These are phyloP conservation scores for Hypholoma fasciculare DNA, from an alignment of 768 basidiomycete species.

Conservation along the genomic window DNA sequence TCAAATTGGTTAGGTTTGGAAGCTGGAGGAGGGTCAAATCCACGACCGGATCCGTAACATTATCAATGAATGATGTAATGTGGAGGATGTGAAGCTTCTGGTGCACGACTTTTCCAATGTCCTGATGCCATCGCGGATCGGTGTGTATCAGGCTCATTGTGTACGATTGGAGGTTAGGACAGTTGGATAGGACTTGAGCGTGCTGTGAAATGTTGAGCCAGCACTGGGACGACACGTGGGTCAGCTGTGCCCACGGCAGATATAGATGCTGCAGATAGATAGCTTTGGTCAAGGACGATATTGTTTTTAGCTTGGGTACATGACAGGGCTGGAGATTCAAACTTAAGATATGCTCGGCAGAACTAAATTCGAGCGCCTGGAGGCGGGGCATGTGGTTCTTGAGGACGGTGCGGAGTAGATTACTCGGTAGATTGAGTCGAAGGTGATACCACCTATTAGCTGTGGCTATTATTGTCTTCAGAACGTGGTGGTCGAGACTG, in stretches of 20 bases:
- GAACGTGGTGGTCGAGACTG: constrained; percentile 7
- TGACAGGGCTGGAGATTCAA: constrained; percentile 10
- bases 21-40: constrained; percentile 14
- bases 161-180: constrained; percentile 21
- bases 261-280: constrained; percentile 16
- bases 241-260: constrained; percentile 19
- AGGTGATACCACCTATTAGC: constrained; percentile 22
- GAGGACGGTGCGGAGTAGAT: constrained; percentile 14
- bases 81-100: constrained; percentile 15
- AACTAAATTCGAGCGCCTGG: constrained; percentile 20
- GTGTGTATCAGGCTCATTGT: constrained; percentile 20
- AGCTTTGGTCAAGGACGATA: constrained; percentile 19
- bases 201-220: constrained; percentile 26
- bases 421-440: constrained; percentile 18
- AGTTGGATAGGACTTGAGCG: constrained; percentile 23
- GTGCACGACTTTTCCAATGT: constrained; percentile 13
- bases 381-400: constrained; percentile 17
- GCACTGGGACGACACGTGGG: constrained; percentile 18
- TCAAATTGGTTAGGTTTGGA: constrained; percentile 19
- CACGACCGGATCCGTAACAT: constrained; percentile 18
- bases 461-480: constrained; percentile 13
- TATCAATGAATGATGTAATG: constrained; percentile 20
- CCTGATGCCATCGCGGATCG: constrained; percentile 4
- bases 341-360: constrained; percentile 15
- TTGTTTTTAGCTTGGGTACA: constrained; percentile 16